phyloP scores from a whole-genome alignment of 495 filamentous ascomycete species.

The Xylona heveae region DNA sequence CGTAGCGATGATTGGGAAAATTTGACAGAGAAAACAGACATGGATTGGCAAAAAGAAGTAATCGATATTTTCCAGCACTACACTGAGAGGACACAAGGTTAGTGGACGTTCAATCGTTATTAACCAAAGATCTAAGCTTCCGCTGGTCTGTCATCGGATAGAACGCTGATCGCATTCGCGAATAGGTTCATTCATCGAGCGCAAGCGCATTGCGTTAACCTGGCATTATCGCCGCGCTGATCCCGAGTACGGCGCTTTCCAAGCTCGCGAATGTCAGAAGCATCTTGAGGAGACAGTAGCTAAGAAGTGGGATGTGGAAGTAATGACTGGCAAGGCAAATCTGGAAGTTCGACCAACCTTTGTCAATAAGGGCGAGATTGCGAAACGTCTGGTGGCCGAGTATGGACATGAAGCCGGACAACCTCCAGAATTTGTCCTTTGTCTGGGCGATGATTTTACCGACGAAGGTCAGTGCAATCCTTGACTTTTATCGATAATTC shows the following conservation, averaged over 20 bases:
- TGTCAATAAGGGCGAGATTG: slow-evolving; percentile 92
- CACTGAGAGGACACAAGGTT: slow-evolving; percentile 62
- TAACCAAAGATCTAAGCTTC: too few relatives aligned
- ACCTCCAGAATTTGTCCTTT: slow-evolving; percentile 60
- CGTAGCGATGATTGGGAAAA: slow-evolving; percentile 60
- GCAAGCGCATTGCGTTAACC: slow-evolving; percentile 76
- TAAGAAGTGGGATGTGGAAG: slow-evolving; percentile 68
- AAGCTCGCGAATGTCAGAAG: slow-evolving; percentile 55
- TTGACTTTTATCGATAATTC: neutral
- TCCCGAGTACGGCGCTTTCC: slow-evolving; percentile 54
- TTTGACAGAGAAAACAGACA: slow-evolving; percentile 57
- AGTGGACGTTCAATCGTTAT: slow-evolving; percentile 4
- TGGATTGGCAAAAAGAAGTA: slow-evolving; percentile 74
- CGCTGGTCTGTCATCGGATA: too few relatives aligned
- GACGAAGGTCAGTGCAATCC: slow-evolving; percentile 56
- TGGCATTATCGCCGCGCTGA: slow-evolving; percentile 94
- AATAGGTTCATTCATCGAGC: slow-evolving; percentile 68
- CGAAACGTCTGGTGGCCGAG: slow-evolving; percentile 47
- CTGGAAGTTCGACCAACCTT: slow-evolving; percentile 89
- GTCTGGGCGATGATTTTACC: slow-evolving; percentile 85
- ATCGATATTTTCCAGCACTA: slow-evolving; percentile 64
- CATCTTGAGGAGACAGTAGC: slow-evolving; percentile 52
- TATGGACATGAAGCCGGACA: slow-evolving; percentile 20
- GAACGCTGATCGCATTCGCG: too few relatives aligned
- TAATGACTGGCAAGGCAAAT: slow-evolving; percentile 91